These are phyloP conservation scores for Jatropha multifida DNA, from an alignment of 441 rosid genomes.

Conservation along the genomic window DNA sequence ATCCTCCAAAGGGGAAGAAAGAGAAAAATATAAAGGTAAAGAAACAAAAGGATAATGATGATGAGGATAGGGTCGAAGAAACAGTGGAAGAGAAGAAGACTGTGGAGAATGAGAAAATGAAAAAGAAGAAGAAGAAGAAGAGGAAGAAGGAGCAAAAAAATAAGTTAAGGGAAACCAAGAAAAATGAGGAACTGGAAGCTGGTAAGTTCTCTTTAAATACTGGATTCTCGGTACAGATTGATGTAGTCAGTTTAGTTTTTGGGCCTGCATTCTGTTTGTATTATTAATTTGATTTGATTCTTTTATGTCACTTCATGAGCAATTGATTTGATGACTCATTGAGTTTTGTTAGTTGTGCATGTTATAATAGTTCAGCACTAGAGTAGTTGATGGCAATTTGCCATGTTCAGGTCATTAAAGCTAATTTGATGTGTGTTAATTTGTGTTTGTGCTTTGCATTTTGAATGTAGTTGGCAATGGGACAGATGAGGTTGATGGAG, in stretches of 20 bases:
- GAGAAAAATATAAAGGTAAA: conserved; percentile 30
- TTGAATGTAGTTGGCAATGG: conserved; percentile 34
- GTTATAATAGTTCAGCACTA: neutral
- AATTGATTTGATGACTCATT: neutral
- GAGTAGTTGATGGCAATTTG: conserved; percentile 1
- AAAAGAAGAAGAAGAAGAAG: conserved; percentile 27
- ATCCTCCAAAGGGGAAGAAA: conserved; percentile 29
- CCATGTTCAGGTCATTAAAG: neutral
- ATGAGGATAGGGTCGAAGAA: conserved; percentile 30
- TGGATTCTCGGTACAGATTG: conserved; percentile 4
- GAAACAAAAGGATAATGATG: conserved; percentile 36
- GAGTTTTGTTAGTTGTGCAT: neutral
- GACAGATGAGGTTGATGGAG: conserved; percentile 41
- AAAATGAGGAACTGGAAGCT: conserved; percentile 32
- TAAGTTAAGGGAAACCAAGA: conserved; percentile 34
- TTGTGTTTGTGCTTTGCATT: neutral
- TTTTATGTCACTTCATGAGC: neutral
- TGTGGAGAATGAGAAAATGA: conserved; percentile 21
- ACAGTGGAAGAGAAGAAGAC: conserved; percentile 33
- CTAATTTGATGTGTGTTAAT: neutral
- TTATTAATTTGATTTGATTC: neutral
- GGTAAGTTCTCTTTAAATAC: conserved; percentile 45
- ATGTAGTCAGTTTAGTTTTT: neutral
- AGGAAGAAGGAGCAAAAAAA: conserved; percentile 39
- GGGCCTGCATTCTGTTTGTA: neutral